These are phyloP conservation scores for Starmera amethionina DNA, from an alignment of 805 yeast species.

Conservation along the genomic window DNA sequence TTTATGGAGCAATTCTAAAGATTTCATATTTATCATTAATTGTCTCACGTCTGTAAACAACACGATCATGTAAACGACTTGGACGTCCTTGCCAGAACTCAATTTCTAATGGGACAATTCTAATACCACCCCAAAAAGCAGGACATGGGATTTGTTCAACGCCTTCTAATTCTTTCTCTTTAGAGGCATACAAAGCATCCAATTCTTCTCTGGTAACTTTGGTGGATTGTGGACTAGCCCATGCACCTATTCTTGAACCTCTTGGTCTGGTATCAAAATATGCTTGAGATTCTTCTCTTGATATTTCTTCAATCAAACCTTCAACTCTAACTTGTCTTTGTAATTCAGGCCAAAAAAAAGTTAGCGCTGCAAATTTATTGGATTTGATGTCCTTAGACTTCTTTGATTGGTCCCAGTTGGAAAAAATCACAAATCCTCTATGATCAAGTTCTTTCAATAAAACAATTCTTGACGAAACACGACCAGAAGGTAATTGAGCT, in stretches of 20 bases:
- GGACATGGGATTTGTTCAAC: constrained; percentile 76
- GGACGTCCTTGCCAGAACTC: constrained; percentile 98
- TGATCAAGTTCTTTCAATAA: constrained; percentile 84
- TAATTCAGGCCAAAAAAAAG: constrained; percentile 84
- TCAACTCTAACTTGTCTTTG: constrained; percentile 94
- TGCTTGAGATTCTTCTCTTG: constrained; percentile 60
- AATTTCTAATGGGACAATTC: constrained; percentile 79
- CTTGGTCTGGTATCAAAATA: constrained; percentile 86
- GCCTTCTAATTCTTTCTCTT: constrained; percentile 49
- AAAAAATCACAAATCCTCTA: constrained; percentile 76
- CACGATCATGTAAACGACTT: constrained; percentile 84
- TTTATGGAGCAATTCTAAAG: constrained; percentile 62
- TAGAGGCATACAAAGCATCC: constrained; percentile 37
- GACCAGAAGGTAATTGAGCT: constrained; percentile 80
- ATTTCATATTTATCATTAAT: constrained; percentile 49
- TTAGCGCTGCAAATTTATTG: constrained; percentile 74
- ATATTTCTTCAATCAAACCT: constrained; percentile 68
- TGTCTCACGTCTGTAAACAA: constrained; percentile 53
- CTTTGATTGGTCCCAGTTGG: constrained; percentile 86
- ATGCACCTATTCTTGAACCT: constrained; percentile 91
- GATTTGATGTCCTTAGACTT: constrained; percentile 61
- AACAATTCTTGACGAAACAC: constrained; percentile 77
- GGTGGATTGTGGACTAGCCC: constrained; percentile 88
- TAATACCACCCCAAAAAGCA: constrained; percentile 90
- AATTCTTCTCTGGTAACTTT: constrained; percentile 55